Evolutionary conservation across 2,329 filamentous ascomycete species (phyloP).

Genomic region (Exutisphaerella laricina): DNA sequence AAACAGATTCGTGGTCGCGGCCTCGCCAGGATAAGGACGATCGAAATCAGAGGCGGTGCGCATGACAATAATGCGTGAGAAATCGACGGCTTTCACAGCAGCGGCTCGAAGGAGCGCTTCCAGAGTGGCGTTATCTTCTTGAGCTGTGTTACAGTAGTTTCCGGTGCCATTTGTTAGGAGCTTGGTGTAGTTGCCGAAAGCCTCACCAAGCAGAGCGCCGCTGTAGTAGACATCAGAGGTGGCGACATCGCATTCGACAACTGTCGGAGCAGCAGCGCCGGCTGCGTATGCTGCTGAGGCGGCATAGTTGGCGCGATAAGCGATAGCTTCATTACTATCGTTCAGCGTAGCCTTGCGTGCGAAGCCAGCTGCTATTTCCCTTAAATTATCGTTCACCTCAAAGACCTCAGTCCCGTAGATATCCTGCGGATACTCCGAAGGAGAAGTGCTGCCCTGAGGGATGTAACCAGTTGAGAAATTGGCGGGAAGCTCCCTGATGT

Average conservation of each 20-base stretch:
- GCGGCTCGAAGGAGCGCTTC: constrained; percentile 60
- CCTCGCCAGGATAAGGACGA: constrained; percentile 55
- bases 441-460: constrained; percentile 53
- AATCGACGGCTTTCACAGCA: constrained; percentile 56
- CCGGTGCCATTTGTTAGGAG: constrained; percentile 64
- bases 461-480: constrained; percentile 66
- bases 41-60: constrained; percentile 67
- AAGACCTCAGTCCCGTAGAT: constrained; percentile 43
- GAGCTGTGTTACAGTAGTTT: constrained; percentile 63
- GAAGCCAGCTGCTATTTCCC: constrained; percentile 32
- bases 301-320: constrained; percentile 37
- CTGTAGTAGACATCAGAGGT: constrained; percentile 70
- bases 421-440: constrained; percentile 39
- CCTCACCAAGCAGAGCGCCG: constrained; percentile 54
- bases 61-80: constrained; percentile 61
- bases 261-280: constrained; percentile 45
- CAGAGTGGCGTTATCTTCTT: constrained; percentile 66
- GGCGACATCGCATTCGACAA: constrained; percentile 61
- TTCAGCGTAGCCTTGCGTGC: constrained; percentile 34
- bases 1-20: constrained; percentile 55
- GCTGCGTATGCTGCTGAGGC: constrained; percentile 34
- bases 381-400: constrained; percentile 37
- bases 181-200: constrained; percentile 59
- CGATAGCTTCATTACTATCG: constrained; percentile 34
- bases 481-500: constrained; percentile 59